A percentile compares a stretch with the other conserved stretches of the same genome.
Evolutionary conservation across 768 basidiomycete genomes (phyloP).

Genomic region (Trametes villosa): DNA sequence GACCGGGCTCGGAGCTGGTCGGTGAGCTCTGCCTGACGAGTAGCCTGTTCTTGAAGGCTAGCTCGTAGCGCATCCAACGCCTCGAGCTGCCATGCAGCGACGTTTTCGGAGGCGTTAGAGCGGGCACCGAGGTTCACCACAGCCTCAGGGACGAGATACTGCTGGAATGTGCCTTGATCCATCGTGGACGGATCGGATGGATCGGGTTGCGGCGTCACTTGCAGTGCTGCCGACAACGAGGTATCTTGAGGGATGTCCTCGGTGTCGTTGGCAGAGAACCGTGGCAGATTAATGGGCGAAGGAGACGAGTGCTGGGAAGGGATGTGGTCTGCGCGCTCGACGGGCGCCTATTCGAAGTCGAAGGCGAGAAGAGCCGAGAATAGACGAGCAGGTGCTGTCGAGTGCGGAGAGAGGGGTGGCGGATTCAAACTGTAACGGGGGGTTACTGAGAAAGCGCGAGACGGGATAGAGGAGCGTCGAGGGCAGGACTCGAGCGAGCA

Average conservation of each 20-base stretch:
- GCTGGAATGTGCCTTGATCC: slow-evolving; percentile 3
- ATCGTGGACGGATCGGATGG: slow-evolving; percentile 1
- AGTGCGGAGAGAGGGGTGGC: not conserved
- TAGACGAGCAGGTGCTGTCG: not conserved
- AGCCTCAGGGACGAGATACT: not conserved
- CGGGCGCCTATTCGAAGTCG: not conserved
- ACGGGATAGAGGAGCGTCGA: too few relatives aligned
- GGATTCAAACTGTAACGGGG: not conserved
- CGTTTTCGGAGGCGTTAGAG: not conserved
- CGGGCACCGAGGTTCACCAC: not conserved
- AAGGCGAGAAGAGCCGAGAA: not conserved
- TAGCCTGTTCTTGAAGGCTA: not conserved
- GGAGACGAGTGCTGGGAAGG: too few relatives aligned
- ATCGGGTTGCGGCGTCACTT: too few relatives aligned
- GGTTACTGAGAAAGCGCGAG: not conserved
- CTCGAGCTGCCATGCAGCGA: not conserved
- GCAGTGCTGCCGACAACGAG: too few relatives aligned
- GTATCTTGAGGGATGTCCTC: too few relatives aligned
- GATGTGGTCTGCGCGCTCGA: not conserved
- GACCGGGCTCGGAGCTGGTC: not conserved
- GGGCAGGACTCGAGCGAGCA: too few relatives aligned
- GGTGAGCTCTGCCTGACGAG: not conserved
- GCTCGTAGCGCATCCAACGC: not conserved
- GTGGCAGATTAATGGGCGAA: too few relatives aligned
- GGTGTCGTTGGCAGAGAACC: too few relatives aligned